Conservation (phyloP, 768 basidiomycete species). For the Boletus rex-veris region DNA sequence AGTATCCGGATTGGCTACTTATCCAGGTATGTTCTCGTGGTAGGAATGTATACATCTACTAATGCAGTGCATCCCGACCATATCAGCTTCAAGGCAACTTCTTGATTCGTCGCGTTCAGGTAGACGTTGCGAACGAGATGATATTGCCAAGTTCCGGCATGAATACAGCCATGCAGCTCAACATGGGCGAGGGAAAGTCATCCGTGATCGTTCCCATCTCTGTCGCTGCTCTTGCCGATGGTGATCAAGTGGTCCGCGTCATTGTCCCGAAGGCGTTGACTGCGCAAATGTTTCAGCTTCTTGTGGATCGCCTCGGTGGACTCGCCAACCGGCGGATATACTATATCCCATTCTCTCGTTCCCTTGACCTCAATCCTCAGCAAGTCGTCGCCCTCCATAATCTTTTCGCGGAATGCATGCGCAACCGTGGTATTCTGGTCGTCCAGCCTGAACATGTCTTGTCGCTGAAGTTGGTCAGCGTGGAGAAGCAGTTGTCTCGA, state of each 20-base stretch:
- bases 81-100: conserved; percentile 46
- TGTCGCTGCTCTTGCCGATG: conserved; percentile 39
- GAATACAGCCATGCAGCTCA: conserved; percentile 47
- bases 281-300: conserved; percentile 47
- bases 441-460: conserved; percentile 53
- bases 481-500: conserved; percentile 33
- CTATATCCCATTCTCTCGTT: conserved; percentile 49
- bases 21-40: conserved; percentile 35
- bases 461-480: conserved; percentile 46
- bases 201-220: conserved; percentile 47
- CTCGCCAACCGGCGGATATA: conserved; percentile 47
- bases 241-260: conserved; percentile 43
- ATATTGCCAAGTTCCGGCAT: conserved; percentile 34
- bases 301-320: conserved; percentile 42
- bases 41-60: not conserved
- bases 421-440: conserved; percentile 41
- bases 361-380: conserved; percentile 19
- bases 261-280: conserved; percentile 48
- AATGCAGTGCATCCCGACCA: not conserved
- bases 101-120: conserved; percentile 42
- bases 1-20: conserved; percentile 41
- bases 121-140: conserved; percentile 44
- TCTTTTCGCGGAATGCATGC: conserved; percentile 39
- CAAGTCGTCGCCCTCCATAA: conserved; percentile 24
- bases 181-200: conserved; percentile 60